Evolutionary conservation across 257 asterid genomes (phyloP), one percentile per base, ranked within the genome.

Genomic region (Misopates orontium): DNA sequence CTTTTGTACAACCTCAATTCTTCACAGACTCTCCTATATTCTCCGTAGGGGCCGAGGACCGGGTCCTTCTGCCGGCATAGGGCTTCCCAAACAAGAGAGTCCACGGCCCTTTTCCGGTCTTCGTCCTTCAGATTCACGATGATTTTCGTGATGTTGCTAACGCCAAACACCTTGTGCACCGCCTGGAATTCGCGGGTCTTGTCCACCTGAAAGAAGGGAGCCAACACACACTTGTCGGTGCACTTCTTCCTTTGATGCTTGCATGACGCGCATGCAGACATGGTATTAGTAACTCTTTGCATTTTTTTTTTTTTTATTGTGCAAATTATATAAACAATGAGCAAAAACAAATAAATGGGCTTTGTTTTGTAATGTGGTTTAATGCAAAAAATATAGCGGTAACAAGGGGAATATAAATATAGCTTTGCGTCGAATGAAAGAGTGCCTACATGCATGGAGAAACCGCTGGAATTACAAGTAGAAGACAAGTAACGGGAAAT

Each of bases 201-300:
- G 8, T 67, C 83, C 1, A 63, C 85, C 0, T 96, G 97, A 32
- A 93, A 93, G 50, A 75, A 80, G 13, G 95, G 94, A 0, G 96
- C 95, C 60, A 93, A n/a, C 7, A 66, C 64, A 62, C 97, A 93
- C 44, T 83, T 86, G 0, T 86, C 87, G 3, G 86, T 80, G 81
- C 97, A 90, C 75, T 84, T 90, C 77, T 93, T 87, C 5, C 97
- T 67, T 54, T 93, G 99, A 77, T 93, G 97, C 84, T 90, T 93
- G 97, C 99, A 93, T 63, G 99, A 82, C 14, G 97, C 95, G 59
- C 99, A 93, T 25, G 99, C 95, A 55, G 88, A 66, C 23, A 77
- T 54, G 45, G 62, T 57, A 5, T 55, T 79, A 23, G 66, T 39
- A 18, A 44, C 19, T 31, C 84, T 73, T 10, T 77, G 87, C 90